Conservation (phyloP, 2,329 filamentous ascomycete species). For the Aspergillus carbonarius region DNA sequence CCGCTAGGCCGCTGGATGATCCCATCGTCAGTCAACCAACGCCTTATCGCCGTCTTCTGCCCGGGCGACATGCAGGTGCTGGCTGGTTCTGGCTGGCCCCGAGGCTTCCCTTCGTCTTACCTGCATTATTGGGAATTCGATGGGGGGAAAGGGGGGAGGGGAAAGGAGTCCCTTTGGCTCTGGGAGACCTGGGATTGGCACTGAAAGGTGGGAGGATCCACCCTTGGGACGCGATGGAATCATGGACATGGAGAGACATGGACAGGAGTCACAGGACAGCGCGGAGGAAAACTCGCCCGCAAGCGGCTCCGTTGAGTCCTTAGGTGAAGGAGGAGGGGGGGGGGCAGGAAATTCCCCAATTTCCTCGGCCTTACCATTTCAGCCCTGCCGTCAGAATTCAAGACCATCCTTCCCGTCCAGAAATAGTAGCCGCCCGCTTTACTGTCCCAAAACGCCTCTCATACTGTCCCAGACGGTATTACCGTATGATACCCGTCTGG, state of each 20-base stretch:
- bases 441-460: neutral
- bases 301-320: too few species aligned
- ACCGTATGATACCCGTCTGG: neutral
- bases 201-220: neutral
- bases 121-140: too few species aligned
- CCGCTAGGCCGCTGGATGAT: neutral
- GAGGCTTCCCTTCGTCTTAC: too few species aligned
- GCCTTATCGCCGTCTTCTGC: neutral
- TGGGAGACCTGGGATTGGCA: neutral
- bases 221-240: neutral
- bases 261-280: too few species aligned
- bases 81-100: too few species aligned
- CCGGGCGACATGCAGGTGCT: too few species aligned
- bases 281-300: neutral
- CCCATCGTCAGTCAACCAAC: neutral
- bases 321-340: too few species aligned
- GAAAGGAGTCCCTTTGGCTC: neutral
- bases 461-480: neutral
- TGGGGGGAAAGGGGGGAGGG: too few species aligned
- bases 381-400: neutral
- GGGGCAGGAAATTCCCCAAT: too few species aligned
- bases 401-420: too few species aligned
- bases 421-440: slow-evolving; percentile 2
- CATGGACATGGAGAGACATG: neutral
- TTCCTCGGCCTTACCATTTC: neutral